Conservation (phyloP, 2,329 filamentous ascomycete species). For the Colletotrichum lini region DNA sequence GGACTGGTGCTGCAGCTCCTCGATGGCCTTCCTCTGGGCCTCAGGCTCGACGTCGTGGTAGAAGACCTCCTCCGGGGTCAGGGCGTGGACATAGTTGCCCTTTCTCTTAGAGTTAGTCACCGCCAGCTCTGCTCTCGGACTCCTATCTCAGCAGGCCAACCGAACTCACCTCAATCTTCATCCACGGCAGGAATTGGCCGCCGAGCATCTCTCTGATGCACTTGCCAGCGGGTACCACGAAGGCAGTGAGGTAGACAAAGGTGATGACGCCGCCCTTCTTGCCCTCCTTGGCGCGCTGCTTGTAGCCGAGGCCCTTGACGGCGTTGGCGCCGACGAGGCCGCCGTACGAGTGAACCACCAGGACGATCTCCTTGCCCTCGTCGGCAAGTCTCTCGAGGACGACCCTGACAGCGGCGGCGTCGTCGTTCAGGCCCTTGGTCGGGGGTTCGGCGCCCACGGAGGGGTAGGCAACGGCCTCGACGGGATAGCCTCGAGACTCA, state of each 20-base stretch:
- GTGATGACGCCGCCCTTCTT: constrained; percentile 56
- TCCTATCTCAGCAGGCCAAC: background rate
- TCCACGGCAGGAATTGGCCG: constrained; percentile 46
- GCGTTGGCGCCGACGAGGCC: constrained; percentile 57
- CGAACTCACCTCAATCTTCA: constrained; percentile 45
- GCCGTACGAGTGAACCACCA: constrained; percentile 60
- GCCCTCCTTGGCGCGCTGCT: constrained; percentile 50
- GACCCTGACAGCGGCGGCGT: constrained; percentile 50
- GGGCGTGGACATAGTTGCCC: constrained; percentile 22
- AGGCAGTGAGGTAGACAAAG: constrained; percentile 54
- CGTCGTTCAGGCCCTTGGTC: constrained; percentile 47
- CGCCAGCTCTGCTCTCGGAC: background rate
- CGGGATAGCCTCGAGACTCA: constrained; percentile 49
- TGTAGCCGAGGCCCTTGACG: constrained; percentile 53
- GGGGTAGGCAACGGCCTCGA: constrained; percentile 50
- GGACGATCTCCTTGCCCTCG: constrained; percentile 56
- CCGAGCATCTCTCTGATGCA: constrained; percentile 47
- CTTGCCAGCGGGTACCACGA: constrained; percentile 48
- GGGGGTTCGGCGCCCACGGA: constrained; percentile 51
- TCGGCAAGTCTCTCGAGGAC: constrained; percentile 49
- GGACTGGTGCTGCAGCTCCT: constrained; percentile 30
- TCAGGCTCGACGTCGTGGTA: constrained; percentile 46
- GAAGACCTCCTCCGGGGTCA: constrained; percentile 43
- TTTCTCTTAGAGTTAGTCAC: constrained; percentile 35
- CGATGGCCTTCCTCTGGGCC: constrained; percentile 36